Percentiles rank a stretch among this genome's conserved stretches.
These are phyloP conservation scores for Arthrinium phaeospermum DNA, from an alignment of 2,329 filamentous ascomycete species.

Conservation along the genomic window DNA sequence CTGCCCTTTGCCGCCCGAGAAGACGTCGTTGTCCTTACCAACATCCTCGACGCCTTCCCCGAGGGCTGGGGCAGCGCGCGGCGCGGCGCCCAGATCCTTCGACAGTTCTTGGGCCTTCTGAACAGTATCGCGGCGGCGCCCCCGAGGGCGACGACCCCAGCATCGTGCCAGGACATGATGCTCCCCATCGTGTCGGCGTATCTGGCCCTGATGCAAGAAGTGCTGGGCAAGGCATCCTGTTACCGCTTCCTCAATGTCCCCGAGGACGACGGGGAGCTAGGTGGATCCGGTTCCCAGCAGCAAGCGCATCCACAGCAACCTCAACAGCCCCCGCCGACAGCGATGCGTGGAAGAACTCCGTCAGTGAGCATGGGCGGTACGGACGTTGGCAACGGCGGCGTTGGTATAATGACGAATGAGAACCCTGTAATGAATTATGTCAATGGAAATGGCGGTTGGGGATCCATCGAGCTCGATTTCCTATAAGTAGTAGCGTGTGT, in stretches of 20 bases:
- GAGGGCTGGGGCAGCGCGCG: slow-evolving; percentile 42
- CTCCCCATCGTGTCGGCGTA: slow-evolving; percentile 31
- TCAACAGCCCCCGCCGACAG: background rate
- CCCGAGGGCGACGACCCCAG: background rate
- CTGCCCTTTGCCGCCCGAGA: slow-evolving; percentile 39
- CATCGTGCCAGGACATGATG: slow-evolving; percentile 29
- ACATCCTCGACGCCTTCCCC: slow-evolving; percentile 46
- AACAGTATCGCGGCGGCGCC: slow-evolving; percentile 26
- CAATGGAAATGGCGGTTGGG: slow-evolving; percentile 3
- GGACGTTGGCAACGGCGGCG: background rate
- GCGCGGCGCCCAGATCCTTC: slow-evolving; percentile 42
- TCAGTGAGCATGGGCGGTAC: slow-evolving; percentile 16
- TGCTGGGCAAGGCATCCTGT: slow-evolving; percentile 41
- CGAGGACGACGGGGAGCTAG: background rate
- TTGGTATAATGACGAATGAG: background rate
- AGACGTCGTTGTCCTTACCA: slow-evolving; percentile 42
- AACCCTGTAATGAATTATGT: slow-evolving; percentile 17
- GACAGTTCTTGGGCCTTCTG: slow-evolving; percentile 36
- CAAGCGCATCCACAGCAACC: background rate
- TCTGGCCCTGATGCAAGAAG: slow-evolving; percentile 38
- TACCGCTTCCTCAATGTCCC: slow-evolving; percentile 29
- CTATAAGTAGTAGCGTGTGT: background rate
- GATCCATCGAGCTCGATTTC: slow-evolving; percentile 19
- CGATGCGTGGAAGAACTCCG: background rate
- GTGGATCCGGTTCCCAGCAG: background rate